Base-by-base conservation (phyloP, 2,329 filamentous ascomycete species). In the Trichoderma pleuroti region DNA sequence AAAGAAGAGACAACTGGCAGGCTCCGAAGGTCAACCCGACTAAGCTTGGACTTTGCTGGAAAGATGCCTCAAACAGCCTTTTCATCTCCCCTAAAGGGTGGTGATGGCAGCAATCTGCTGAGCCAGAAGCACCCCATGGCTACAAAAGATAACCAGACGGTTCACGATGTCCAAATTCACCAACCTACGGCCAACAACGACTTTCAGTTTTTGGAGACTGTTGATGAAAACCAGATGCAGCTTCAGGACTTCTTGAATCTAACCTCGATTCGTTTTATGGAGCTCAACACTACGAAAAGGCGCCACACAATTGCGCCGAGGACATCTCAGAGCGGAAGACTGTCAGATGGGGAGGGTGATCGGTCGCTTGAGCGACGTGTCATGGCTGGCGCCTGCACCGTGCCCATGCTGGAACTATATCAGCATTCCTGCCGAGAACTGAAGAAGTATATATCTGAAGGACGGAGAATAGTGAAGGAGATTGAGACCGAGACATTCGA, bases 201-300 rank as follows among this genome's bases (percentile, higher is more conserved):
- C 24, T 77, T 76, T 2, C 81, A 86, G 56, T 75, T 82, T 28
- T 81, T 84, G 64, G 79, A 82, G 7, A 86, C 88, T n/a, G 84
- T 84, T 24, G 80, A 84, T 14, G 85, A 86, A 24, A 77, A 90
- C 30, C 86, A 86, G 26, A 94, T 97, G 68, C 92, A 94, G 59
- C 85, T 99, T 4, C 93, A 97, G 75, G 92, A 97, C 67, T 99
- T 99, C 81, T 83, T 99, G 57, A 93, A 97, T 73, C 90, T 97
- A 89, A 98, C 95, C 3, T 97, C 93, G 71, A 97, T 99, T 76
- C 93, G 94, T 68, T 99, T 99, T 82, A 98, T 99, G 92, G 96
- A 99, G 78, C 85, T 99, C 63, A 97, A 92, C n/a, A 97, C 95
- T 0, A 98, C 94, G 1, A 98, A 98, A 79, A 87, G 95, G 74